Conservation (phyloP, 805 yeast genomes). For the Metschnikowia kofuensis region DNA sequence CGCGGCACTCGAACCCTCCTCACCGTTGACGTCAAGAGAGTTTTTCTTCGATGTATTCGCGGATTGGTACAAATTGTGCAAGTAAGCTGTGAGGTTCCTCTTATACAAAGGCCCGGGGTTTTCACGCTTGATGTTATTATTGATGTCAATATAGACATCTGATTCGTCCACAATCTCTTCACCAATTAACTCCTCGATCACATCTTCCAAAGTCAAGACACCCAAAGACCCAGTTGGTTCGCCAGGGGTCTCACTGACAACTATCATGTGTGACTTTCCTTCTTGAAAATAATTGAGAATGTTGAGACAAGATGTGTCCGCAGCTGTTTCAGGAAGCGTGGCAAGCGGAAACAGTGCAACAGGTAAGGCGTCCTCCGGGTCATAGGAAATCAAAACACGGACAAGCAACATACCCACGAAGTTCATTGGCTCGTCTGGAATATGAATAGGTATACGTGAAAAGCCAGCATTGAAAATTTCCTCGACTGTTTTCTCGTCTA, state of each 20-base stretch:
- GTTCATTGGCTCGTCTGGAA: conserved; percentile 84
- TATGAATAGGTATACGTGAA: conserved; percentile 89
- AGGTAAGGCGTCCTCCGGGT: conserved; percentile 93
- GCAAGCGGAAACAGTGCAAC: conserved; percentile 94
- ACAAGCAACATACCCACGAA: conserved; percentile 95
- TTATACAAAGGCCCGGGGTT: conserved; percentile 75
- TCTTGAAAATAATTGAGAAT: conserved; percentile 95
- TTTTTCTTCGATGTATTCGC: conserved; percentile 37
- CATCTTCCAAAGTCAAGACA: conserved; percentile 91
- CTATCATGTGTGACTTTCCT: conserved; percentile 96
- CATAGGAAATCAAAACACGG: conserved; percentile 88
- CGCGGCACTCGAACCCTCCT: background rate
- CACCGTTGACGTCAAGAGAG: conserved; percentile 32
- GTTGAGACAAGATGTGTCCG: conserved; percentile 89
- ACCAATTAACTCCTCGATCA: conserved; percentile 96
- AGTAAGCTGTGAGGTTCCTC: conserved; percentile 63
- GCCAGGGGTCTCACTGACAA: conserved; percentile 86
- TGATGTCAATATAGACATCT: conserved; percentile 89
- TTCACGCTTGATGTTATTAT: conserved; percentile 76
- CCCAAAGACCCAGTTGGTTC: conserved; percentile 81
- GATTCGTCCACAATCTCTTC: conserved; percentile 97
- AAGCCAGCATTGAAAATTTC: conserved; percentile 92
- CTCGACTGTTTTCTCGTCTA: conserved; percentile 83
- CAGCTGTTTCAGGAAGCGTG: conserved; percentile 90
- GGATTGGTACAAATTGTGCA: conserved; percentile 54